Evolutionary conservation across 2,329 filamentous ascomycete species (phyloP).

Genomic region (Stagonosporopsis chrysanthemi): DNA sequence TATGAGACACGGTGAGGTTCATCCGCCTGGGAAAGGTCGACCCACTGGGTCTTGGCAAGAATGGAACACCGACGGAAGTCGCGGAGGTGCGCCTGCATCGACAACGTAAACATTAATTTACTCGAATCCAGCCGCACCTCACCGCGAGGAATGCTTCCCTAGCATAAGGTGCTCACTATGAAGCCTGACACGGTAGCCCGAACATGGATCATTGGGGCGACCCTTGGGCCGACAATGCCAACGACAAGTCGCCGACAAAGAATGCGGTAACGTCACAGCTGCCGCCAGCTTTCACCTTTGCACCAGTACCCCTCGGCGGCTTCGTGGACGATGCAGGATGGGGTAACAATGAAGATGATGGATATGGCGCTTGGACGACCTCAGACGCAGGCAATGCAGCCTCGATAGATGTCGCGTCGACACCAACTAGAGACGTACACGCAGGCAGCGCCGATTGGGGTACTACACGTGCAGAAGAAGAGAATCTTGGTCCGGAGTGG

Average conservation of each 20-base stretch:
- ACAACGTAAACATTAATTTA: conserved; percentile 11
- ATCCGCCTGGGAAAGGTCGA: neutral
- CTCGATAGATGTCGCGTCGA: neutral
- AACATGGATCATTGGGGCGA: conserved; percentile 54
- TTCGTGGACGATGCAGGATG: conserved; percentile 49
- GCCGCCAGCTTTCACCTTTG: conserved; percentile 23
- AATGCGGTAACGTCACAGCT: conserved; percentile 32
- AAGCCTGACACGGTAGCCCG: conserved; percentile 37
- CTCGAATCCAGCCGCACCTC: conserved; percentile 5
- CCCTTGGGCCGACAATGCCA: conserved; percentile 51
- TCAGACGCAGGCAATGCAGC: conserved; percentile 12
- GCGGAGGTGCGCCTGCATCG: conserved; percentile 2
- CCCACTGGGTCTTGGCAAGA: conserved; percentile 9
- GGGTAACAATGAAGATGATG: conserved; percentile 41
- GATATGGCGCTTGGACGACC: conserved; percentile 40
- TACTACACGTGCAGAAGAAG: neutral
- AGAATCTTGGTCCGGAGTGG: conserved; percentile 21
- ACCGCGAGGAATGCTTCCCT: conserved; percentile 39
- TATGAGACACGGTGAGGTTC: conserved; percentile 5
- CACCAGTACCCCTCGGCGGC: conserved; percentile 35
- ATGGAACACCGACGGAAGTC: conserved; percentile 1
- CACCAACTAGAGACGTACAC: neutral
- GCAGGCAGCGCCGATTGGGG: conserved; percentile 18
- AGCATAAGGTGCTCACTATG: conserved; percentile 45
- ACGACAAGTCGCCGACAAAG: conserved; percentile 33